Conservation (phyloP, 106 monocot species). For the Acanthochlamys bracteata region DNA sequence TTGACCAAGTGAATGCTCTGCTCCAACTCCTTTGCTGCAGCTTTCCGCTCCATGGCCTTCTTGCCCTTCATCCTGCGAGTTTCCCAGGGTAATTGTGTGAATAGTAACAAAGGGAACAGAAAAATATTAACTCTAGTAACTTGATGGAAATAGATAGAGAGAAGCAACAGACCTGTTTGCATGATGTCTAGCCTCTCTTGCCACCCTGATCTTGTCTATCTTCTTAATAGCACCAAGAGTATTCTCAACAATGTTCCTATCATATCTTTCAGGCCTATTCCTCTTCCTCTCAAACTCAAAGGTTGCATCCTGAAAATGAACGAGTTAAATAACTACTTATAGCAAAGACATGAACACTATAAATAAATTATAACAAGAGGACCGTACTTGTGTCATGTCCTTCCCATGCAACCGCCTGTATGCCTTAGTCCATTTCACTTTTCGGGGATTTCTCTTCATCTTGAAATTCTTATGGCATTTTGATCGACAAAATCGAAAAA, state of each 20-base stretch:
- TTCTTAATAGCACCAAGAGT: slow-evolving; percentile 75
- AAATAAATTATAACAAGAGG: not conserved
- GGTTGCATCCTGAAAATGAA: slow-evolving; percentile 50
- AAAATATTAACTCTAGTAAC: not conserved
- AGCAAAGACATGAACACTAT: not conserved
- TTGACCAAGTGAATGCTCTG: slow-evolving; percentile 56
- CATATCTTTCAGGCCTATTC: slow-evolving; percentile 84
- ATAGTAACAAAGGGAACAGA: not conserved
- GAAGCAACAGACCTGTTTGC: slow-evolving; percentile 28
- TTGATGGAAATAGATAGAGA: not conserved
- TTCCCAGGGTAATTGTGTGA: not conserved
- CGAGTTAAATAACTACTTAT: not conserved
- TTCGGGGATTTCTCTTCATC: slow-evolving; percentile 99
- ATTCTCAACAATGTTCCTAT: slow-evolving; percentile 53
- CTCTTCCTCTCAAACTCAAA: slow-evolving; percentile 92
- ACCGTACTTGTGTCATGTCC: slow-evolving; percentile 82
- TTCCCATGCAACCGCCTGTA: slow-evolving; percentile 71
- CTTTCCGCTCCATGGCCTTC: slow-evolving; percentile 27
- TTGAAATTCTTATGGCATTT: slow-evolving; percentile 98
- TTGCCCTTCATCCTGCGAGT: slow-evolving; percentile 43
- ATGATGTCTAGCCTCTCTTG: slow-evolving; percentile 49
- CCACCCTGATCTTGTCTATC: slow-evolving; percentile 60
- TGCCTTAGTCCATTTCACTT: slow-evolving; percentile 91
- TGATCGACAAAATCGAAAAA: slow-evolving; percentile 82
- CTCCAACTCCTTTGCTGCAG: slow-evolving; percentile 42